A percentile compares a stretch with the other conserved stretches of the same genome.
Evolutionary conservation across 108 stramenopile species (phyloP).

Genomic region (Skeletonema marinoi): DNA sequence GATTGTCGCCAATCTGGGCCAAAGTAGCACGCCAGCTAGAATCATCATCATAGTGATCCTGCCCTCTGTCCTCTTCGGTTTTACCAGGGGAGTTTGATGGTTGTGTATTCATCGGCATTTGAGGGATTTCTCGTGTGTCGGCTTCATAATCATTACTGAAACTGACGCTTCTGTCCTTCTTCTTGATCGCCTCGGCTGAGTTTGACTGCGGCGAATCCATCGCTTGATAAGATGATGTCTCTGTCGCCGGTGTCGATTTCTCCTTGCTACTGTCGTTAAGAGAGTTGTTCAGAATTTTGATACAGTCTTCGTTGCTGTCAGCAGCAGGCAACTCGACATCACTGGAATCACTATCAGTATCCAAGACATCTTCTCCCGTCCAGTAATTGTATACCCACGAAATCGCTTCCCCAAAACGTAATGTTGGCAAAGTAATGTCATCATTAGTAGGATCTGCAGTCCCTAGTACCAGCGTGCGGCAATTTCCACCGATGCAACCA

Average conservation of each 20-base stretch:
- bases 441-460: constrained; percentile 1
- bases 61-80: neutral
- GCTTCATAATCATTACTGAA: neutral
- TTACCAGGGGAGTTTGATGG: neutral
- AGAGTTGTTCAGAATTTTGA: neutral
- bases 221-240: neutral
- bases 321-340: neutral
- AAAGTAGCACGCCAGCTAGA: constrained; percentile 11
- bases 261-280: neutral
- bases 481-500: constrained; percentile 16
- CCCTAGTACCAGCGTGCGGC: constrained; percentile 13
- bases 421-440: constrained; percentile 8
- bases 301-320: neutral
- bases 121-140: neutral
- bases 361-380: neutral
- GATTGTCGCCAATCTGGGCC: neutral
- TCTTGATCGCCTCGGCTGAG: neutral
- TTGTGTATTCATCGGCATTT: neutral
- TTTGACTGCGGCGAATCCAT: neutral
- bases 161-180: neutral
- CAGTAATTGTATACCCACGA: constrained; percentile 20
- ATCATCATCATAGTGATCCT: neutral
- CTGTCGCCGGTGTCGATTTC: neutral
- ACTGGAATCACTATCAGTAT: neutral
- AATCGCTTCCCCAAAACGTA: constrained; percentile 20